These are phyloP conservation scores for Apiospora sp. DNA, from an alignment of 2,329 filamentous ascomycete genomes.

Conservation along the genomic window DNA sequence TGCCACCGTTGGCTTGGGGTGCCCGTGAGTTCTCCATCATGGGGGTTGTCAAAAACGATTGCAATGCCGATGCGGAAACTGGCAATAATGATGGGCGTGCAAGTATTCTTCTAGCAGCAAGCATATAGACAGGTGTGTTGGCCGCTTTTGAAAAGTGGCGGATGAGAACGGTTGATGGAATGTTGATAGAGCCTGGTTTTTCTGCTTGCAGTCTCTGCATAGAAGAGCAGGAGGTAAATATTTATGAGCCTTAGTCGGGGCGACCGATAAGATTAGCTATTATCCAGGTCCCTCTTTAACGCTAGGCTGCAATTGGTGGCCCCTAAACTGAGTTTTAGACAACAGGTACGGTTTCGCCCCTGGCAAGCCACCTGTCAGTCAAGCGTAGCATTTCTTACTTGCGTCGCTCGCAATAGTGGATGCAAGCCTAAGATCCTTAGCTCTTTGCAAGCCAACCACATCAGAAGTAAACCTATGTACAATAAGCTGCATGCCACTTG, in stretches of 20 bases:
- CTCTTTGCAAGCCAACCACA: neutral
- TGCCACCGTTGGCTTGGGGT: neutral
- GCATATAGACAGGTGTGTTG: neutral
- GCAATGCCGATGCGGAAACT: neutral
- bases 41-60: neutral
- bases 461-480: neutral
- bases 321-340: slow-evolving; percentile 14
- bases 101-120: neutral
- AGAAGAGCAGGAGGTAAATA: slow-evolving; percentile 20
- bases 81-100: neutral
- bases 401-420: neutral
- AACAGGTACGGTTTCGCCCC: neutral
- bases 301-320: slow-evolving; percentile 16
- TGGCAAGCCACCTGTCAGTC: neutral
- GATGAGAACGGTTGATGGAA: slow-evolving; percentile 2
- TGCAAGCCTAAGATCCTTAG: neutral
- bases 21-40: slow-evolving; percentile 19
- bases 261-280: slow-evolving; percentile 24
- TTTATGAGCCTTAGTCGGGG: slow-evolving; percentile 13
- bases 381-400: neutral
- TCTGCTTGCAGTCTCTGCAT: slow-evolving; percentile 13
- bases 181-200: slow-evolving; percentile 9
- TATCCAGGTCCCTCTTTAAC: neutral
- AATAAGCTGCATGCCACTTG: neutral
- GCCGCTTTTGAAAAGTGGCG: neutral